Conservation (phyloP, 2,329 filamentous ascomycete genomes). For the Xylaria digitata region DNA sequence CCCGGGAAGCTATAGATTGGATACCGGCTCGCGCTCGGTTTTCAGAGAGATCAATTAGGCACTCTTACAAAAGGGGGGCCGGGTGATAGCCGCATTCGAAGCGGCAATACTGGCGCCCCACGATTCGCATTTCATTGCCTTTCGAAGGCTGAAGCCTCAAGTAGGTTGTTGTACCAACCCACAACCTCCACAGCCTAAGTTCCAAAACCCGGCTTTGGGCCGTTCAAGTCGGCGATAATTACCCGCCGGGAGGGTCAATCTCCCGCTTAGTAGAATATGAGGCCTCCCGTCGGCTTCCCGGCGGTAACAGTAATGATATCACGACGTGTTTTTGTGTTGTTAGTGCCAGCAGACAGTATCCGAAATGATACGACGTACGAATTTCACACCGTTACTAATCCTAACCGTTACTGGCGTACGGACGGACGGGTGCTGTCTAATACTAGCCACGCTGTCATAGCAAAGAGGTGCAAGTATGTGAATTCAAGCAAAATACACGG, state of each 20-base stretch:
- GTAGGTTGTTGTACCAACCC: conserved; percentile 5
- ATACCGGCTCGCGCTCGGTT: background rate
- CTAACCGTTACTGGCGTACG: no score
- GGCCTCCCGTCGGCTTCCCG: background rate
- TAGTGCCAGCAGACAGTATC: background rate
- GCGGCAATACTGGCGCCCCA: background rate
- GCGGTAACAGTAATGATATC: background rate
- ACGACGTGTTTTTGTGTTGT: background rate
- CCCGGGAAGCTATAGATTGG: background rate
- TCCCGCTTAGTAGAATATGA: background rate
- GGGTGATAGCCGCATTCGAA: background rate
- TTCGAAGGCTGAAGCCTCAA: background rate
- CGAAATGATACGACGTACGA: no score
- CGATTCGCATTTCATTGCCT: background rate
- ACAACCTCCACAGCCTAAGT: conserved; percentile 2
- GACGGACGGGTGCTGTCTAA: no score
- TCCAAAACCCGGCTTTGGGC: no score
- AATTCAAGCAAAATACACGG: no score
- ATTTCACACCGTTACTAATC: no score
- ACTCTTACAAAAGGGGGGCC: no score
- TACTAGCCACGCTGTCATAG: no score
- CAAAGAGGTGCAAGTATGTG: no score
- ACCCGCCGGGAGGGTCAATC: background rate
- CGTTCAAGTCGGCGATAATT: background rate
- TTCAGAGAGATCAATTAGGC: background rate